These are phyloP conservation scores for thale cress (Arabidopsis thaliana) DNA, from an alignment of 345 rosid genomes.

Conservation along the genomic window DNA sequence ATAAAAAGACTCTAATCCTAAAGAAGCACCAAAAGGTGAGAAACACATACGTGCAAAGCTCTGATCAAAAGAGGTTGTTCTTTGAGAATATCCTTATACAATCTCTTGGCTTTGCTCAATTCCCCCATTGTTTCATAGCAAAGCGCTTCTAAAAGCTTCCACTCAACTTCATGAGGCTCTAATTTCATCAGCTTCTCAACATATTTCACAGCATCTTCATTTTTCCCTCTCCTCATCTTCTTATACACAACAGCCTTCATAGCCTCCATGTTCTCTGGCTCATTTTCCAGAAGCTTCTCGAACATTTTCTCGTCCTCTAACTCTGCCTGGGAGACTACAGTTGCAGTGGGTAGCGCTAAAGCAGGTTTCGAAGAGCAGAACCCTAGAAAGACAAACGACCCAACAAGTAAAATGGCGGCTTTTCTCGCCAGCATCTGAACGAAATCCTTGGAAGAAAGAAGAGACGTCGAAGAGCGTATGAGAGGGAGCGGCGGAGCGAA, in stretches of 20 bases:
- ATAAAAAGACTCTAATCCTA: neutral
- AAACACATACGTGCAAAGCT: conserved; percentile 83
- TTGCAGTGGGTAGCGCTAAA: conserved; percentile 52
- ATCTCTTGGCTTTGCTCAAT: conserved; percentile 64
- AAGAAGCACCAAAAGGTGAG: conserved; percentile 12
- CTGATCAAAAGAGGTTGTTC: conserved; percentile 76
- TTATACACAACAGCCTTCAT: conserved; percentile 69
- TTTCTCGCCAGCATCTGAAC: conserved; percentile 48
- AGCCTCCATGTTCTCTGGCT: conserved; percentile 71
- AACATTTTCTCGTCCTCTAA: conserved; percentile 59
- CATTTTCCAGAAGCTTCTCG: conserved; percentile 71
- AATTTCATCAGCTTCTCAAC: conserved; percentile 66
- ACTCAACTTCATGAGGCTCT: conserved; percentile 78
- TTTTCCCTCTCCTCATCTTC: conserved; percentile 82
- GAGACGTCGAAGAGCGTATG: conserved; percentile 17
- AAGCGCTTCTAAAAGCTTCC: conserved; percentile 90
- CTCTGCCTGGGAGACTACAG: conserved; percentile 44
- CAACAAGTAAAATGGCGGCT: conserved; percentile 57
- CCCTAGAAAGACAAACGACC: conserved; percentile 63
- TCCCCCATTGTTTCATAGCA: conserved; percentile 83
- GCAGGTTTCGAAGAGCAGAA: conserved; percentile 52
- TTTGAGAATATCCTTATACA: conserved; percentile 68
- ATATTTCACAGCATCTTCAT: conserved; percentile 64
- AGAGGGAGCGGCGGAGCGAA: conserved; percentile 36
- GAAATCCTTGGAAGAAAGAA: conserved; percentile 37